Base-by-base conservation (phyloP, 2,329 filamentous ascomycete genomes). In the Fusarium concolor region DNA sequence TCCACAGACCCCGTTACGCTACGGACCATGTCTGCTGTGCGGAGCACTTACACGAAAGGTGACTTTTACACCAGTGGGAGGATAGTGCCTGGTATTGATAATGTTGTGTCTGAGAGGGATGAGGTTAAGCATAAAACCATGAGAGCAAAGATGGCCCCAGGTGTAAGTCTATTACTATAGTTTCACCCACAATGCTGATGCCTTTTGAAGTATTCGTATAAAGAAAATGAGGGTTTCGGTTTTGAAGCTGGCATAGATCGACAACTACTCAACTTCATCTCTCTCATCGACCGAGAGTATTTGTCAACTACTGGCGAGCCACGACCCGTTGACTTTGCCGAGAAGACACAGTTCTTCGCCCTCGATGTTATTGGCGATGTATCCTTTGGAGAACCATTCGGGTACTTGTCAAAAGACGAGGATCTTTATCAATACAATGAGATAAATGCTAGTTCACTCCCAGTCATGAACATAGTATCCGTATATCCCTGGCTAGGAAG, bases 321-420 rank as follows among this genome's bases (percentile, higher is more conserved):
- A 24, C 70, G 71, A 1, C 78, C 76, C 0, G 76, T 87, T 57
- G 84, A 88, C 66, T 75, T 88, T 42, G 83, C 82, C 22, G 76
- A 78, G 38, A 84, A 84, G 63, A 81, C 82, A 4, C 83, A 84
- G 24, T 86, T 82, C 77, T 85, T 87, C 56, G 81, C 85, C 1
- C 75, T 87, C 1, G 86, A 88, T 56, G 83, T 85, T 3, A 84
- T 88, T 41, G 83, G 82, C 14, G 80, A 85, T 37, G 75, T 87
- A 22, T 83, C 83, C 0, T 82, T 87, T n/a, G 85, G 85, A 9
- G 72, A 80, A 14, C 71, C 84, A 0, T 87, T 87, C 62, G 85
- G 86, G 6, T 83, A 84, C 67, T 77, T 88, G 15, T 76, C 77
- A 22, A 76, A 81, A 9, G 84, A 88, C 61, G 71, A 78, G 18